These are phyloP conservation scores for Barnettozyma populi DNA, from an alignment of 805 yeast species.

Conservation along the genomic window DNA sequence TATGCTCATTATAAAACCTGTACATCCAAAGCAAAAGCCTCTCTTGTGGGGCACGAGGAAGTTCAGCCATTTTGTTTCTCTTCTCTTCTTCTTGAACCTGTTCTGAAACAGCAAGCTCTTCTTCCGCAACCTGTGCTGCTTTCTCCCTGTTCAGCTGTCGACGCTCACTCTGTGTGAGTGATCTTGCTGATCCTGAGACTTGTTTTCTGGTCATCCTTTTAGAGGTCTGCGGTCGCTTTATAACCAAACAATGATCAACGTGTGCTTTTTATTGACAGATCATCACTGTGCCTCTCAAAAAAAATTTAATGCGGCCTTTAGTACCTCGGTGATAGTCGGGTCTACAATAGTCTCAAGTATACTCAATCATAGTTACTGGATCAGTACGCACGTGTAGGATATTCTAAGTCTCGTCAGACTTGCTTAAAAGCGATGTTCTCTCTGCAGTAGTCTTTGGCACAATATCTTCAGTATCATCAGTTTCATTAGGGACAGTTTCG, in stretches of 20 bases:
- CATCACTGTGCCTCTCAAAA: neutral
- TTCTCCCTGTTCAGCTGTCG: constrained; percentile 8
- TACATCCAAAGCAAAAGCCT: constrained; percentile 15
- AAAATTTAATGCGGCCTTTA: neutral
- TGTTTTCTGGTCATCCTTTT: constrained; percentile 8
- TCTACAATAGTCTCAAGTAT: neutral
- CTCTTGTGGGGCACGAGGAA: constrained; percentile 20
- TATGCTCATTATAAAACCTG: constrained; percentile 13
- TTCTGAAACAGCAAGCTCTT: neutral
- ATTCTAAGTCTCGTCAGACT: constrained; percentile 4
- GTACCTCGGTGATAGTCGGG: neutral
- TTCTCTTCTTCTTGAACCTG: neutral
- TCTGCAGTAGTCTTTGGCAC: constrained; percentile 14
- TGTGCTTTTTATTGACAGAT: neutral
- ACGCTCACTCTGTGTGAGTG: constrained; percentile 21
- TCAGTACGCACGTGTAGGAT: neutral
- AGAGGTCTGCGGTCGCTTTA: neutral
- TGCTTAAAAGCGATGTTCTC: constrained; percentile 24
- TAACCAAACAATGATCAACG: neutral
- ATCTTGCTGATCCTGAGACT: constrained; percentile 10
- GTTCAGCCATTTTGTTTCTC: constrained; percentile 4
- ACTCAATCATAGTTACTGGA: neutral
- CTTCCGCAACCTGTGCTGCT: constrained; percentile 2
- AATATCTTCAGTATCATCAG: constrained; percentile 6
- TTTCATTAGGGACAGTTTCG: constrained; percentile 22